Base-by-base conservation (phyloP, 192 early-diverging fungal genomes). In the Gryganskiella cystojenkinii region DNA sequence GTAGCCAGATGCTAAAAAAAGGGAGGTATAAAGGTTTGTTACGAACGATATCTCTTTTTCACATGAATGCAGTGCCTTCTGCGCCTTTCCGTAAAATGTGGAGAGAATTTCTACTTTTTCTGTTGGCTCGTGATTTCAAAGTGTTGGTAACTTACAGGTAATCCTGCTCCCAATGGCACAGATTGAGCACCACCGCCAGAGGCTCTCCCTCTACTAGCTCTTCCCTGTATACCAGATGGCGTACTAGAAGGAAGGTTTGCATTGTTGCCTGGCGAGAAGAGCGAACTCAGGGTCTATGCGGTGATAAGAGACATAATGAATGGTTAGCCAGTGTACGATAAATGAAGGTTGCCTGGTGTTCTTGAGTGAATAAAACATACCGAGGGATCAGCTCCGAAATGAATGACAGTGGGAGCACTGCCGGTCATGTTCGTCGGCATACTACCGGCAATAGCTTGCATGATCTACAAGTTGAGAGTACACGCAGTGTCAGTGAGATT, bases 381-480 rank as follows among this genome's bases (percentile, higher is more conserved):
- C 20, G 61, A 52, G 25, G 70, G 70, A 20, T 67, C 43, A 40
- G 64, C 72, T 27, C 58, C 64, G 35, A 57, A 51, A 20, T 65
- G 40, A 35, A 67, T 67, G 11, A 76, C 54, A 3, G 64, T 51
- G 19, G 60, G 45, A 9, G 55, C 47, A 8, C 73, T 60, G 33
- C 59, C 64, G 5, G 63, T 60, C 61, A 67, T 63, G 19, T 46
- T 53, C 64, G 50, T 34, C 3, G 66, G 66, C 28, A 68, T 25
- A 3, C 25, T n/a, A 28, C 74, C 66, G 3, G 56, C 56, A 15
- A 78, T 54, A 22, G 74, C 74, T n/a, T 78, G 74, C 74, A 78
- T 69, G 47, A 78, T 45, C 74, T 78, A 54, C 5, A 25, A 34
- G n/a, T 9, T 37, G 19, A 56, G 28, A 25, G 27, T 28, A 19